A percentile compares a stretch with the other conserved stretches of the same genome.
phyloP scores from a whole-genome alignment of 306 rosid species.

The Corylus americana region DNA sequence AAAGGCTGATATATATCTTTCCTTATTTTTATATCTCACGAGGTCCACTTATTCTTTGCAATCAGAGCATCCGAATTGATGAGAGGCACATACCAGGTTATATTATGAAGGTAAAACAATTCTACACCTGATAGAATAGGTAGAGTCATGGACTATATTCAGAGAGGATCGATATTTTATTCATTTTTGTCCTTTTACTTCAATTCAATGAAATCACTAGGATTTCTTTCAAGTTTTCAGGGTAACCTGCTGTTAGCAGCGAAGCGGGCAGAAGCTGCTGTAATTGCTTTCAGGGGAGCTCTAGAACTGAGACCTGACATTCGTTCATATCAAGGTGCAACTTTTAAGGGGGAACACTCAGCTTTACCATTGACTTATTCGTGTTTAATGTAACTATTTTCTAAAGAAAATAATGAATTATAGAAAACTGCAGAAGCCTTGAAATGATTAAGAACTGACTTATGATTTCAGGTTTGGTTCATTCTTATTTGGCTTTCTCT shows the following conservation, averaged over 20 bases:
- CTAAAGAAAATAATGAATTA: conserved; percentile 16
- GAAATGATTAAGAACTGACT: conserved; percentile 27
- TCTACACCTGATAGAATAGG: conserved; percentile 14
- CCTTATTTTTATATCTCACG: conserved; percentile 27
- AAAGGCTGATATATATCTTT: conserved; percentile 26
- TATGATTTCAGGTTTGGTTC: conserved; percentile 81
- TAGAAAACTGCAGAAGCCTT: conserved; percentile 21
- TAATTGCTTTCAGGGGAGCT: conserved; percentile 85
- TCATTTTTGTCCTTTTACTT: conserved; percentile 4
- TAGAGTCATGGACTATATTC: conserved; percentile 13
- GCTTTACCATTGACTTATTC: conserved; percentile 22
- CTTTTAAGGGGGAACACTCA: conserved; percentile 21
- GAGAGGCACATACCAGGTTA: conserved; percentile 94
- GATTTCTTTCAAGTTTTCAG: conserved; percentile 41
- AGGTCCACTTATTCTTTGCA: conserved; percentile 36
- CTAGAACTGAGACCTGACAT: conserved; percentile 98
- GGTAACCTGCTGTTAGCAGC: conserved; percentile 75
- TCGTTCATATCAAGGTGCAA: conserved; percentile 95
- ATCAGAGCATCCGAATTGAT: conserved; percentile 79
- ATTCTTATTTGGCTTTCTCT: conserved; percentile 79
- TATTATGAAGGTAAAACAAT: conserved; percentile 77
- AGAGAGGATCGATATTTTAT: conserved; percentile 15
- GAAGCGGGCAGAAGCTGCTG: conserved; percentile 91
- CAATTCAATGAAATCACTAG: conserved; percentile 4
- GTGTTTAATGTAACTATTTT: conserved; percentile 24